Evolutionary conservation across 2,329 filamentous ascomycete genomes (phyloP).

Genomic region (Cladosporium halotolerans): DNA sequence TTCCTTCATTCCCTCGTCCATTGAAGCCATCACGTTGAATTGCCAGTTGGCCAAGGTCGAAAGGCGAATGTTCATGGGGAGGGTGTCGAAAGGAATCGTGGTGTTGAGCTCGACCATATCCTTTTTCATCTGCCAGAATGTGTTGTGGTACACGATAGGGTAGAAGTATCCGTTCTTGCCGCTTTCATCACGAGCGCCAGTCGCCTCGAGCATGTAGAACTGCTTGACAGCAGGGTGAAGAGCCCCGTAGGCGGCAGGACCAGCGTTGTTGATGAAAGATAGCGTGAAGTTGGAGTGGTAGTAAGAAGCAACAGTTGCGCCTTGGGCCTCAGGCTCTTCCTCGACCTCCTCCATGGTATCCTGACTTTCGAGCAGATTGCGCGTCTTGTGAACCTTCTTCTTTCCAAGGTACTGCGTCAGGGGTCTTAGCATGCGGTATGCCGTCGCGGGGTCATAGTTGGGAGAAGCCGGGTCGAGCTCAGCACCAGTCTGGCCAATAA

Average conservation of each 20-base stretch:
- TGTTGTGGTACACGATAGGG: slow-evolving; percentile 86
- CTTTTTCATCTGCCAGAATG: slow-evolving; percentile 89
- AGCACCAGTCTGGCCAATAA: slow-evolving; percentile 69
- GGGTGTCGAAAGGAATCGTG: slow-evolving; percentile 77
- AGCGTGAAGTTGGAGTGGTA: slow-evolving; percentile 95
- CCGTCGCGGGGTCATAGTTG: slow-evolving; percentile 66
- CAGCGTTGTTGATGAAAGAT: slow-evolving; percentile 75
- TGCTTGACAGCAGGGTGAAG: slow-evolving; percentile 70
- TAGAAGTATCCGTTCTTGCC: slow-evolving; percentile 92
- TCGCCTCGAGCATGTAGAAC: slow-evolving; percentile 72
- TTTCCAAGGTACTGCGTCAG: slow-evolving; percentile 85
- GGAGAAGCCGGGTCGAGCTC: slow-evolving; percentile 67
- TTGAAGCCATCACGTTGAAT: slow-evolving; percentile 73
- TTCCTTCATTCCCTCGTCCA: slow-evolving; percentile 84
- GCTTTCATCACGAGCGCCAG: slow-evolving; percentile 71
- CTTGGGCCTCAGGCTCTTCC: slow-evolving; percentile 42
- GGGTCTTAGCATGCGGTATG: slow-evolving; percentile 77
- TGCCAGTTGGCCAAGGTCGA: slow-evolving; percentile 82
- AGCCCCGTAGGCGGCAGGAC: slow-evolving; percentile 58
- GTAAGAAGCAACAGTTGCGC: slow-evolving; percentile 72
- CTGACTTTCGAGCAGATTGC: slow-evolving; percentile 64
- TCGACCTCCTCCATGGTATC: slow-evolving; percentile 41
- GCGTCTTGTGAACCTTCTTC: slow-evolving; percentile 83
- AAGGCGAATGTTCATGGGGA: slow-evolving; percentile 78
- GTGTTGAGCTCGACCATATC: slow-evolving; percentile 92